These are phyloP conservation scores for Russula olivacea DNA, from an alignment of 768 basidiomycete species.

Conservation along the genomic window DNA sequence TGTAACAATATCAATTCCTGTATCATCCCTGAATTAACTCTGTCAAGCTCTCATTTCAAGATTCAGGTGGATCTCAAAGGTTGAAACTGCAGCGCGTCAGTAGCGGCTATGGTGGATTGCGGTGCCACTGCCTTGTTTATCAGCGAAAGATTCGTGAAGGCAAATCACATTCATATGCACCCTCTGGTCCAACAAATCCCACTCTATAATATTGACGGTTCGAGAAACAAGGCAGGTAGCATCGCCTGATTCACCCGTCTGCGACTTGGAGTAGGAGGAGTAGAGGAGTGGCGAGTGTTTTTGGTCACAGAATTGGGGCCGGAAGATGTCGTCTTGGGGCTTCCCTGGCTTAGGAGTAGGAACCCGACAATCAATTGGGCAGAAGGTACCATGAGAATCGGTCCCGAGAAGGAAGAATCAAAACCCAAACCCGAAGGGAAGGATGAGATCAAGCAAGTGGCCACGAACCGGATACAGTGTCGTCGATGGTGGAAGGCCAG, in stretches of 20 bases:
- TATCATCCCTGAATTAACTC: not conserved
- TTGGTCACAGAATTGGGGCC: not conserved
- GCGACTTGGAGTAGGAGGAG: fast-evolving
- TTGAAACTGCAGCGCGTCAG: fast-evolving
- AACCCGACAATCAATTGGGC: not conserved
- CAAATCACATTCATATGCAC: fast-evolving
- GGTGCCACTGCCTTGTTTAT: not conserved
- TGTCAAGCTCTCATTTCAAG: not conserved
- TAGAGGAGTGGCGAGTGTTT: not conserved
- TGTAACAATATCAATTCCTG: not conserved
- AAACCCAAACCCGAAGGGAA: too few species aligned
- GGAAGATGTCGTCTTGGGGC: not conserved
- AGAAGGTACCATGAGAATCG: not conserved
- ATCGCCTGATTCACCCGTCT: fast-evolving
- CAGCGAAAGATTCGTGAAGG: not conserved
- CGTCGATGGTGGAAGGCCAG: fast-evolving
- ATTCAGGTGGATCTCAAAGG: not conserved
- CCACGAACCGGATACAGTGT: fast-evolving
- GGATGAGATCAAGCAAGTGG: too few species aligned
- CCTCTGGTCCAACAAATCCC: not conserved
- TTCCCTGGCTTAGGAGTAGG: not conserved
- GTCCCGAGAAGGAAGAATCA: too few species aligned
- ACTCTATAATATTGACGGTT: not conserved
- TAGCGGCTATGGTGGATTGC: not conserved
- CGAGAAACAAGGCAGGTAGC: not conserved